These are phyloP conservation scores for Boletus tylopilopsis DNA, from an alignment of 768 basidiomycete genomes.

Conservation along the genomic window DNA sequence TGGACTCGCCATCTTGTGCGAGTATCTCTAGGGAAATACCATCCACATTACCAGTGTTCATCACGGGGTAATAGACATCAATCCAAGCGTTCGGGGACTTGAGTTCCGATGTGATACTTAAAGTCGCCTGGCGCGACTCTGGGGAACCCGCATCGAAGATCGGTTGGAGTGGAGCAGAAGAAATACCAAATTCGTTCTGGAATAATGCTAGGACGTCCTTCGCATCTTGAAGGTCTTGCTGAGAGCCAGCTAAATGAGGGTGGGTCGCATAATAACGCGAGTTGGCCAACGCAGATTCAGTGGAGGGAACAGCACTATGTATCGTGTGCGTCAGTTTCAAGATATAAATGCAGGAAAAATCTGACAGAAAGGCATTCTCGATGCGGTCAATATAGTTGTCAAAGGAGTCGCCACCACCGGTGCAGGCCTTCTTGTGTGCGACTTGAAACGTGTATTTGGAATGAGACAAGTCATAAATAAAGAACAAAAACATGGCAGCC, in stretches of 20 bases:
- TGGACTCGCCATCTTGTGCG: constrained; percentile 45
- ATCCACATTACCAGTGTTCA: constrained; percentile 65
- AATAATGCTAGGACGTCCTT: constrained; percentile 64
- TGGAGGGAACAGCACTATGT: constrained; percentile 50
- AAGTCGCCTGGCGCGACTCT: constrained; percentile 64
- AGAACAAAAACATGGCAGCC: constrained; percentile 3
- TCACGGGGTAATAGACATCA: constrained; percentile 82
- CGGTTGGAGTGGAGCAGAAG: constrained; percentile 38
- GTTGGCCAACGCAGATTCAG: constrained; percentile 52
- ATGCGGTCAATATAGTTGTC: constrained; percentile 13
- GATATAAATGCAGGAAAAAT: background rate
- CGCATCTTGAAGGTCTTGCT: constrained; percentile 59
- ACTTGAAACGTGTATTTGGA: background rate
- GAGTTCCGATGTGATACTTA: constrained; percentile 45
- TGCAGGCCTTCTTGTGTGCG: constrained; percentile 4
- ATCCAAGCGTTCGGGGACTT: constrained; percentile 69
- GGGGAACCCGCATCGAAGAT: constrained; percentile 69
- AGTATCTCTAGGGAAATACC: constrained; percentile 67
- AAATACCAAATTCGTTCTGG: constrained; percentile 58
- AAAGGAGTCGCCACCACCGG: too few species aligned
- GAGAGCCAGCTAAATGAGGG: constrained; percentile 70
- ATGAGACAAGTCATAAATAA: constrained; percentile 9
- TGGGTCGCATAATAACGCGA: constrained; percentile 60
- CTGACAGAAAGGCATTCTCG: constrained; percentile 37
- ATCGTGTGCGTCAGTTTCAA: background rate